These are phyloP conservation scores for Blastobotrys serpentis DNA, from an alignment of 1,139 yeast genomes.

Conservation along the genomic window DNA sequence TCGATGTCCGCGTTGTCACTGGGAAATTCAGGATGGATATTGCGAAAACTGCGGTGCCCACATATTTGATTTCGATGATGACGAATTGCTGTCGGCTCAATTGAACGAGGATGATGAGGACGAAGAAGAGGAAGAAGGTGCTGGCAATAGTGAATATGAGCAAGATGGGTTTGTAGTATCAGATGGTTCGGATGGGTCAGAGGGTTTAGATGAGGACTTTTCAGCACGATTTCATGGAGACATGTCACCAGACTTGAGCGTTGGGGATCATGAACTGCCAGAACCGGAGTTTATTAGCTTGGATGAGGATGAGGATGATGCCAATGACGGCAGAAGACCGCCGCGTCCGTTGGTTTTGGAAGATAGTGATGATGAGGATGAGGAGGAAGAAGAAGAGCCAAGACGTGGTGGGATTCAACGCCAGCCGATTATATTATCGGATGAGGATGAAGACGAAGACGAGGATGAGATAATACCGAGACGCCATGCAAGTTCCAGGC, in stretches of 20 bases:
- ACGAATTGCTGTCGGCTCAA: not conserved
- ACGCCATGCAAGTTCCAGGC: not conserved
- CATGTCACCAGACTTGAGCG: not conserved
- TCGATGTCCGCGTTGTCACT: conserved; percentile 31
- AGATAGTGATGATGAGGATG: conserved; percentile 16
- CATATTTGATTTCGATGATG: conserved; percentile 10
- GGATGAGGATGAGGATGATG: not conserved
- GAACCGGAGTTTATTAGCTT: conserved; percentile 1
- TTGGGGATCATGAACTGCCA: not conserved
- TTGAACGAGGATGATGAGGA: conserved; percentile 17
- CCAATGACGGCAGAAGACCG: conserved; percentile 3
- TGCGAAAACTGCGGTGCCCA: conserved; percentile 29
- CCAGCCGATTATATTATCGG: conserved; percentile 1
- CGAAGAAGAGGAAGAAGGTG: conserved; percentile 13
- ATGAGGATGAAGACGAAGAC: conserved; percentile 18
- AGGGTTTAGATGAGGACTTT: conserved; percentile 2
- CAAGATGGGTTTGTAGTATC: conserved; percentile 19
- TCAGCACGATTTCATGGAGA: not conserved
- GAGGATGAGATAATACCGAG: conserved; percentile 17
- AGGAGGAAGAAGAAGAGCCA: conserved; percentile 13
- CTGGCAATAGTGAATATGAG: conserved; percentile 18
- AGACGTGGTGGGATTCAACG: not conserved
- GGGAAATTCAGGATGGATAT: conserved; percentile 29
- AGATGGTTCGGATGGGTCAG: too few species aligned
- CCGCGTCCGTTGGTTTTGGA: not conserved